Base-by-base conservation (phyloP, 1,284 basidiomycete genomes). In the Psilocybe mexicana region DNA sequence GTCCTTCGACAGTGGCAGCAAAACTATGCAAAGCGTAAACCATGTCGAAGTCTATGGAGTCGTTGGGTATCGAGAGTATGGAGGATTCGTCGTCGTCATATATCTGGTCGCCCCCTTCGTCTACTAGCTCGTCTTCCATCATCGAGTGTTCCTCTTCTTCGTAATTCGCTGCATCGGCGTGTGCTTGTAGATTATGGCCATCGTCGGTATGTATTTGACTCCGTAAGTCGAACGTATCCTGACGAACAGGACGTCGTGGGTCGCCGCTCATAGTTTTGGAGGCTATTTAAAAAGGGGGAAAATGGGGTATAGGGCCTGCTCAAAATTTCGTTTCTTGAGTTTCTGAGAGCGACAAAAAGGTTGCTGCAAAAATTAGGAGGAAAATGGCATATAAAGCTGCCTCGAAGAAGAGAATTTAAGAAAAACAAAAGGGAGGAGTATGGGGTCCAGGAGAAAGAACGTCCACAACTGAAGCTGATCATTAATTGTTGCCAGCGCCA, bases 1-100 rank as follows among this genome's bases (percentile, higher is more conserved):
- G 95, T 23, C 95, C 95, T 69, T 97, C 95, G 25, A 97, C 94
- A 0, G 95, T 97, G 0, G 95, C 95, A 10, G 94, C 88, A 72
- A 97, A 97, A 65, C 92, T 96, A 70, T 96, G 94, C 23, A 94
- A 76, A 10, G 92, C 92, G 65, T 94, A 94, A 24, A 94, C 92
- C 62, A 94, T 80, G 73, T 92, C 91, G 69, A 94, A 94, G 79
- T 94, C 91, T 68, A 94, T 94, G 59, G 89, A 90, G 70, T 94
- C 92, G 71, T 93, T 92, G 2, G 93, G 93, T 60, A 94, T 92
- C 40, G 90, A 92, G 36, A 93, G 84, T 2, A 86, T 88, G 11
- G 91, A 93, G 2, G 90, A 92, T 56, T 89, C 88, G 69, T 90
- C 87, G 64, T 88, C 87, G 45, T 88, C 87, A 59, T 87, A 86